A percentile compares a stretch with the other conserved stretches of the same genome.
phyloP scores from a whole-genome alignment of 2,329 filamentous ascomycete species.

The Fusarium staphyleae region DNA sequence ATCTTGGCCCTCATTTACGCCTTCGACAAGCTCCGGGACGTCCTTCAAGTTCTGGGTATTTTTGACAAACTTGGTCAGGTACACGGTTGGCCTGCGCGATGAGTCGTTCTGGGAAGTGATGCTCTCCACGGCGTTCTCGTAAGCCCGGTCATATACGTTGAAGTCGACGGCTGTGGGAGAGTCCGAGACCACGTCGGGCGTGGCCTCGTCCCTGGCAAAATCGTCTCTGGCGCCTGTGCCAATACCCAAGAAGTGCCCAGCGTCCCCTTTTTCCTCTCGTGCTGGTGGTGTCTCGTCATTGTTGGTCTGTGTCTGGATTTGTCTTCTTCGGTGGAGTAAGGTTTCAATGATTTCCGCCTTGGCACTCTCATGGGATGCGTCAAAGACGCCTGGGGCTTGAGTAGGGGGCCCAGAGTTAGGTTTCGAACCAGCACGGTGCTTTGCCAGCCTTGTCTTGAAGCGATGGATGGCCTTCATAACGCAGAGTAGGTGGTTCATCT shows the following conservation, averaged over 20 bases:
- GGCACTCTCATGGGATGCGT: slow-evolving; percentile 45
- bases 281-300: slow-evolving; percentile 59
- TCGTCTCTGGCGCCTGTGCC: slow-evolving; percentile 67
- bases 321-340: slow-evolving; percentile 56
- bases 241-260: slow-evolving; percentile 75
- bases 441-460: slow-evolving; percentile 77
- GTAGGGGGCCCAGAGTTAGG: slow-evolving; percentile 18
- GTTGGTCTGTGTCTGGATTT: slow-evolving; percentile 44
- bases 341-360: slow-evolving; percentile 58
- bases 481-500: slow-evolving; percentile 84
- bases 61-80: slow-evolving; percentile 57
- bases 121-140: slow-evolving; percentile 76
- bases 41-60: slow-evolving; percentile 52
- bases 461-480: slow-evolving; percentile 92
- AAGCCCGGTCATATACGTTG: slow-evolving; percentile 88
- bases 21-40: slow-evolving; percentile 45
- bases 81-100: slow-evolving; percentile 53
- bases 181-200: slow-evolving; percentile 72
- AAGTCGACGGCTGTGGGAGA: slow-evolving; percentile 85
- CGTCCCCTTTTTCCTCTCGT: slow-evolving; percentile 68
- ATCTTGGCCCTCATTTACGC: slow-evolving; percentile 13
- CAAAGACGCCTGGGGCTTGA: slow-evolving; percentile 18
- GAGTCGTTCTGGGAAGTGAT: slow-evolving; percentile 59
- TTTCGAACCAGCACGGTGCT: slow-evolving; percentile 27
- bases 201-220: slow-evolving; percentile 49